Conservation (phyloP, 768 basidiomycete species). For the Megacollybia marginata region DNA sequence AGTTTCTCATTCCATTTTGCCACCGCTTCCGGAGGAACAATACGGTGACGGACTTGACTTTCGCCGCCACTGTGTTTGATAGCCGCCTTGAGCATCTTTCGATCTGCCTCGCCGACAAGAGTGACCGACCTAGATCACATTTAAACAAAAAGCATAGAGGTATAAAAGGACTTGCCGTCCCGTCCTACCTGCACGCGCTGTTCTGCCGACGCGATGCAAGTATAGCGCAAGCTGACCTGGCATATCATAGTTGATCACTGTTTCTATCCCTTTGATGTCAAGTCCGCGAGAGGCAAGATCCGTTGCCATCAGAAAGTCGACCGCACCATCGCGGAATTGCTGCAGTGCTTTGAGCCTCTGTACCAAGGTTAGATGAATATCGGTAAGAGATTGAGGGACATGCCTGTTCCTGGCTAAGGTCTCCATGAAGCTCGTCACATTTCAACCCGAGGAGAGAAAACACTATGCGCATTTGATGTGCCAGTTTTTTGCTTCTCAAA, state of each 20-base stretch:
- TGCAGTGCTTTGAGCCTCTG: conserved; percentile 85
- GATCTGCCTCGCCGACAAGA: conserved; percentile 90
- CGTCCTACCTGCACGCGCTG: conserved; percentile 88
- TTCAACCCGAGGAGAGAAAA: conserved; percentile 87
- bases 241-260: conserved; percentile 99
- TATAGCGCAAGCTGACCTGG: conserved; percentile 89
- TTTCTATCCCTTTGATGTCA: conserved; percentile 96
- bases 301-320: conserved; percentile 94
- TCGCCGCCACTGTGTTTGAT: conserved; percentile 79
- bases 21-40: conserved; percentile 72
- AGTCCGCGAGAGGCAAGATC: conserved; percentile 93
- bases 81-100: conserved; percentile 92
- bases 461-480: conserved; percentile 93
- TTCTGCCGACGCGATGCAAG: conserved; percentile 94
- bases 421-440: conserved; percentile 90
- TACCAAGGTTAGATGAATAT: conserved; percentile 1
- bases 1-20: conserved; percentile 65
- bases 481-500: conserved; percentile 92
- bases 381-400: conserved; percentile 6
- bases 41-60: conserved; percentile 83
- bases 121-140: conserved; percentile 68
- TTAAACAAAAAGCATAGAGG: not conserved
- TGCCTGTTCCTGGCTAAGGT: conserved; percentile 94
- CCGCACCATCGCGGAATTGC: conserved; percentile 77
- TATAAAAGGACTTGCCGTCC: conserved; percentile 58